Percentiles rank a stretch among this genome's conserved stretches.
Evolutionary conservation across 495 filamentous ascomycete species (phyloP).

Genomic region (Aspergillus leporis): DNA sequence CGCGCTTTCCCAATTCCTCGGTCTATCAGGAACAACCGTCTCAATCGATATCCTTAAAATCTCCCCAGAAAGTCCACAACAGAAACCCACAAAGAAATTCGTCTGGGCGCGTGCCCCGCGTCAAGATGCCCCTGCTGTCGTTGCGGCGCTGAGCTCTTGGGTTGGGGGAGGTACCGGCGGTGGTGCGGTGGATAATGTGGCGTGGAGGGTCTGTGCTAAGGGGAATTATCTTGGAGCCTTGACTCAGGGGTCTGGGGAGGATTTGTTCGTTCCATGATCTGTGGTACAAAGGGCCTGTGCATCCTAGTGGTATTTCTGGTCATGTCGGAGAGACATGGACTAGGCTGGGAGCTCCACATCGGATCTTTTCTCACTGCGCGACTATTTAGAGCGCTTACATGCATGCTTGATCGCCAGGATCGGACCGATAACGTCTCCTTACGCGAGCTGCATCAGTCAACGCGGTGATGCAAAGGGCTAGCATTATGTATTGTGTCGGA

Average conservation of each 20-base stretch:
- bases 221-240: slow-evolving; percentile 55
- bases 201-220: slow-evolving; percentile 59
- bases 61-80: neutral
- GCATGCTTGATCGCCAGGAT: neutral
- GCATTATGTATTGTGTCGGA: too few relatives aligned
- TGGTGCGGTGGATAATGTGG: slow-evolving; percentile 40
- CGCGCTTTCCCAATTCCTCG: slow-evolving; percentile 78
- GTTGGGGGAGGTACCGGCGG: slow-evolving; percentile 46
- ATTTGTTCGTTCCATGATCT: slow-evolving; percentile 41
- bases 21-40: slow-evolving; percentile 72
- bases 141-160: slow-evolving; percentile 67
- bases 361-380: neutral
- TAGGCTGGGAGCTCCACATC: neutral
- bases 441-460: neutral
- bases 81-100: slow-evolving; percentile 28
- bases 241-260: slow-evolving; percentile 42
- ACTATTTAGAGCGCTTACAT: neutral
- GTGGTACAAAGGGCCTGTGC: neutral
- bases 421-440: neutral
- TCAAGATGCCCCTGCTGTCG: slow-evolving; percentile 64
- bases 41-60: slow-evolving; percentile 78
- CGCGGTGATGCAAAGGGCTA: neutral
- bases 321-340: neutral
- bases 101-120: slow-evolving; percentile 77
- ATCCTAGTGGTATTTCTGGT: neutral